Percentiles rank a stretch among this genome's conserved stretches.
phyloP scores from a whole-genome alignment of 2,329 filamentous ascomycete species.

The Cercospora citrullina region DNA sequence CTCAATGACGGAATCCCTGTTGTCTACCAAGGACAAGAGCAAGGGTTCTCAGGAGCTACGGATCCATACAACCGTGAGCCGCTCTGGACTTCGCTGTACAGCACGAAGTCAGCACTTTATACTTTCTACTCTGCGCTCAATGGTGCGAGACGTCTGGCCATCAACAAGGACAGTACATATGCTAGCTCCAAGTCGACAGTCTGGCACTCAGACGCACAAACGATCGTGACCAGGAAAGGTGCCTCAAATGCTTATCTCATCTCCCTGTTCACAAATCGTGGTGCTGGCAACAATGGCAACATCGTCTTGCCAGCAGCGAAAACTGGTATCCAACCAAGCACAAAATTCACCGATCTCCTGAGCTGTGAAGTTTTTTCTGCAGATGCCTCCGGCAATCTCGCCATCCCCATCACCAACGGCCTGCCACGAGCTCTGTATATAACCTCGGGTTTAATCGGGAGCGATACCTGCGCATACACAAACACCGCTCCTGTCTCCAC shows the following conservation, averaged over 20 bases:
- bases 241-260: conserved; percentile 13
- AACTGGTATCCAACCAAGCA: conserved; percentile 18
- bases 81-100: conserved; percentile 42
- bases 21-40: conserved; percentile 65
- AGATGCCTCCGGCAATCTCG: conserved; percentile 46
- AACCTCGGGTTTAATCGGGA: conserved; percentile 38
- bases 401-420: conserved; percentile 47
- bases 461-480: conserved; percentile 38
- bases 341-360: conserved; percentile 42
- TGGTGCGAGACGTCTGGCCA: conserved; percentile 49
- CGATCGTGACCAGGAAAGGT: conserved; percentile 23
- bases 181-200: conserved; percentile 42
- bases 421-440: conserved; percentile 49
- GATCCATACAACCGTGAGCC: conserved; percentile 43
- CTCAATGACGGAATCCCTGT: conserved; percentile 62
- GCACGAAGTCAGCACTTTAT: conserved; percentile 42
- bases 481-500: not conserved
- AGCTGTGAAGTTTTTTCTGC: conserved; percentile 48
- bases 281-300: conserved; percentile 9
- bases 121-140: conserved; percentile 49
- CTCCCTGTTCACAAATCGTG: conserved; percentile 23
- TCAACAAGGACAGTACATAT: conserved; percentile 42
- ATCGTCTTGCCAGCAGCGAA: conserved; percentile 13
- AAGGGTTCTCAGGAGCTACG: conserved; percentile 49
- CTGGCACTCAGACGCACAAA: conserved; percentile 29